Evolutionary conservation across 1,139 yeast genomes (phyloP), one percentile per base, ranked within the genome.

Genomic region (Tardiomyces blankii): DNA sequence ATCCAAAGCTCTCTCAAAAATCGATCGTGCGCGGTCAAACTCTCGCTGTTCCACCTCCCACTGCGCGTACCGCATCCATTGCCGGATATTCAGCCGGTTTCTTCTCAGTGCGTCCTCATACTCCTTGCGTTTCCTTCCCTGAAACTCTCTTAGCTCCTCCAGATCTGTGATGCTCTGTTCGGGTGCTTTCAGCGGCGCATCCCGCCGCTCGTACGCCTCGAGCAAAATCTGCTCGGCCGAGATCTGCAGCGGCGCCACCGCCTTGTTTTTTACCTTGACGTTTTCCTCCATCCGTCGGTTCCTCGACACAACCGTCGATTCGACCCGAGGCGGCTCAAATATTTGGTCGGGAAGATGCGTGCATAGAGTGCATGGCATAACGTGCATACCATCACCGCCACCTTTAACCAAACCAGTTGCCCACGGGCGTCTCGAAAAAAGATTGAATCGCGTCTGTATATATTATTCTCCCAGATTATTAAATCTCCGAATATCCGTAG

Each of bases 41-140:
- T 91, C 96, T 49, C 78, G 81, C 56, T 86, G 89, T 5, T 82
- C 84, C 13, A 80, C 63, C 61, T 91, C 98, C 78, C 91, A 87
- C 50, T 75, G 77, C 1, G 96, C 97, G 62, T 91, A 91, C 45
- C 96, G 70, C 61, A 87, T 72, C 97, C 97, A 91, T 60, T 89
- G 95, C 2, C 88, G 83, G 56, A 75, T 73, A 57, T 88, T 88
- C 38, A 82, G 73, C 49, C 95, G 68, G 59, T 91, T 89, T 55
- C 91, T 74, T 54, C 93, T 78, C 44, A 91, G 65, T 19, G 89
- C 95, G 56, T 82, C 83, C 63, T 91, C 98, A 59, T 72, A 89
- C 55, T 87, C 96, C 43, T 76, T 74, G 49, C 98, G 67, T 57
- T 82, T 87, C 30, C 87, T 69, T 35, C 83, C 72, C 62, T 87